A percentile compares a stretch with the other conserved stretches of the same genome.
Conservation (phyloP, 1,284 basidiomycete species). For the Cerrena zonata region DNA sequence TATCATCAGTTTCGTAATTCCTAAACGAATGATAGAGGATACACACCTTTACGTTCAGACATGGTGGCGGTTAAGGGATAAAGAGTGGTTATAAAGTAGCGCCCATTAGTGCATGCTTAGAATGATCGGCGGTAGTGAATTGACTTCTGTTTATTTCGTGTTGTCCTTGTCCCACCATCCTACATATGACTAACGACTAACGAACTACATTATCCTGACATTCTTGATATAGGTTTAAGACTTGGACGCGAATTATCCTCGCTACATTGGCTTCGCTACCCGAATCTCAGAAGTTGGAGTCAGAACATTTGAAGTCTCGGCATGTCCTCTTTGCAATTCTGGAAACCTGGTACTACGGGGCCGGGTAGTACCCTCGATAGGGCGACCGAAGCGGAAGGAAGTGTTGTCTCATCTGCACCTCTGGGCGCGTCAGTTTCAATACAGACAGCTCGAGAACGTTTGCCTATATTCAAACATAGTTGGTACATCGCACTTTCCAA, state of each 20-base stretch:
- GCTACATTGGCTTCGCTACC: too few species aligned
- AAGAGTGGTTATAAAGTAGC: background rate
- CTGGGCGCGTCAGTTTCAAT: slow-evolving; percentile 55
- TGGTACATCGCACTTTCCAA: slow-evolving; percentile 22
- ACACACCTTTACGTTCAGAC: slow-evolving; percentile 81
- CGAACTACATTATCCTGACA: too few species aligned
- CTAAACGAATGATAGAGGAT: background rate
- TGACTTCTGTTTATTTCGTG: background rate
- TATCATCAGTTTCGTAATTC: background rate
- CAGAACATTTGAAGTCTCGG: background rate
- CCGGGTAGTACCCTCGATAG: slow-evolving; percentile 88
- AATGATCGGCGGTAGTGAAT: background rate
- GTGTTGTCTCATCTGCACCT: slow-evolving; percentile 61
- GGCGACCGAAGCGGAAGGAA: slow-evolving; percentile 68
- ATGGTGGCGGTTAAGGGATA: slow-evolving; percentile 38
- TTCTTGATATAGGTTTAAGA: too few species aligned
- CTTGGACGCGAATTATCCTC: too few species aligned
- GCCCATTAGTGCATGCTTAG: background rate
- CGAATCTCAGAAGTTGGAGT: too few species aligned
- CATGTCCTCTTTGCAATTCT: slow-evolving; percentile 48
- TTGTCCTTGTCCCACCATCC: too few species aligned
- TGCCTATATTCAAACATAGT: slow-evolving; percentile 89
- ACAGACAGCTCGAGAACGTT: slow-evolving; percentile 67
- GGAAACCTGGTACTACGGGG: slow-evolving; percentile 79
- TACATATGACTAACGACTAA: too few species aligned